Percentiles rank a stretch among this genome's conserved stretches.
Conservation (phyloP, 768 basidiomycete species). For the Trametes sanguinea region DNA sequence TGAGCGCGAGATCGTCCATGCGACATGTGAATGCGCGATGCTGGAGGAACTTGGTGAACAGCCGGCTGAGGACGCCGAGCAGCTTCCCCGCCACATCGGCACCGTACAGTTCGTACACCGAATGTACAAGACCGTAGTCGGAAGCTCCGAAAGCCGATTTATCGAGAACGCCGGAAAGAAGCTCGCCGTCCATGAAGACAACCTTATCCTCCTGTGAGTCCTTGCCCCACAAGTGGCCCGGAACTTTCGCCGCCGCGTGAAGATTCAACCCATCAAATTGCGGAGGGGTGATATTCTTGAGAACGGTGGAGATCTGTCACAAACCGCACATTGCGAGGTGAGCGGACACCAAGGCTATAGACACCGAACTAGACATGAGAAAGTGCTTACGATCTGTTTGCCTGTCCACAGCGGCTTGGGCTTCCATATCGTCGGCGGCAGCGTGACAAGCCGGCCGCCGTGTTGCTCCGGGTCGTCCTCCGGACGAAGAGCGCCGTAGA, state of each 20-base stretch:
- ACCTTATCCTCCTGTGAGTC: slow-evolving; percentile 83
- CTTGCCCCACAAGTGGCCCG: slow-evolving; percentile 81
- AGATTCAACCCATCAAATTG: slow-evolving; percentile 82
- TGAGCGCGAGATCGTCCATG: slow-evolving; percentile 96
- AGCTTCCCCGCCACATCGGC: slow-evolving; percentile 86
- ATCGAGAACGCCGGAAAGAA: slow-evolving; percentile 92
- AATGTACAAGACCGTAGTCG: slow-evolving; percentile 95
- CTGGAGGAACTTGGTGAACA: slow-evolving; percentile 97
- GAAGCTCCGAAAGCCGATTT: slow-evolving; percentile 97
- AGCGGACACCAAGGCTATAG: background rate
- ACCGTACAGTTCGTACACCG: slow-evolving; percentile 94
- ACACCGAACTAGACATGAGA: background rate
- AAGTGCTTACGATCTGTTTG: slow-evolving; percentile 82
- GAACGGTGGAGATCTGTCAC: slow-evolving; percentile 84
- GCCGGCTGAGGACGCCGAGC: slow-evolving; percentile 87
- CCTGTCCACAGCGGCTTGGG: slow-evolving; percentile 94
- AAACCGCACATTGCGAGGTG: slow-evolving; percentile 5
- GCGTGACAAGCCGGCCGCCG: slow-evolving; percentile 67
- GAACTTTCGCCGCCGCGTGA: slow-evolving; percentile 85
- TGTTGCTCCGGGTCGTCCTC: slow-evolving; percentile 69
- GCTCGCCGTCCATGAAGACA: slow-evolving; percentile 88
- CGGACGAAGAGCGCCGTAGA: slow-evolving; percentile 91
- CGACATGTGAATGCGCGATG: slow-evolving; percentile 97
- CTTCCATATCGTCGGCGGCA: slow-evolving; percentile 92
- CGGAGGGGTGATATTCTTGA: slow-evolving; percentile 87